phyloP scores from a whole-genome alignment of 257 asterid genomes.

The Solanum peruvianum region DNA sequence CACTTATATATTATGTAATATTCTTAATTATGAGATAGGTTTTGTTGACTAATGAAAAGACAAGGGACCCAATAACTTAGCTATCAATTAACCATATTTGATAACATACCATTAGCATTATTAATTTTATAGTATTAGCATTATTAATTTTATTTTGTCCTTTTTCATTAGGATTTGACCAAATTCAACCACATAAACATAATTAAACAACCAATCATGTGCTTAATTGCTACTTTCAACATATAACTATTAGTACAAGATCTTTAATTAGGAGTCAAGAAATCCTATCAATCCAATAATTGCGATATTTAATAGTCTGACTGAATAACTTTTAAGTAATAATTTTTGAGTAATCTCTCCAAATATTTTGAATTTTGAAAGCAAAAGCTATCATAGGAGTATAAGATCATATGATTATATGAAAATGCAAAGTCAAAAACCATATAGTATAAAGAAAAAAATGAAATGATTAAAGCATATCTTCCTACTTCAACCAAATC shows the following conservation, averaged over 20 bases:
- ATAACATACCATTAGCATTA: neutral
- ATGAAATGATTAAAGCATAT: neutral
- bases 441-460: neutral
- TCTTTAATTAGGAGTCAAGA: neutral
- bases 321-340: neutral
- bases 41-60: neutral
- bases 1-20: neutral
- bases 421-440: neutral
- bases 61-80: neutral
- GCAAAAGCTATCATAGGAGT: neutral
- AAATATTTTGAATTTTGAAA: neutral
- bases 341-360: neutral
- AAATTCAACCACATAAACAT: neutral
- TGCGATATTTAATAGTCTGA: neutral
- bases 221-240: neutral
- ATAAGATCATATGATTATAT: neutral
- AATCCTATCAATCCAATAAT: neutral
- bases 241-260: neutral
- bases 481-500: neutral
- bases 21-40: neutral
- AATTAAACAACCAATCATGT: neutral
- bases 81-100: neutral
- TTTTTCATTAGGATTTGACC: neutral
- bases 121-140: neutral
- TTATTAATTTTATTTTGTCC: neutral